phyloP scores from a whole-genome alignment of 768 basidiomycete species.

The Auriculariales sp. region DNA sequence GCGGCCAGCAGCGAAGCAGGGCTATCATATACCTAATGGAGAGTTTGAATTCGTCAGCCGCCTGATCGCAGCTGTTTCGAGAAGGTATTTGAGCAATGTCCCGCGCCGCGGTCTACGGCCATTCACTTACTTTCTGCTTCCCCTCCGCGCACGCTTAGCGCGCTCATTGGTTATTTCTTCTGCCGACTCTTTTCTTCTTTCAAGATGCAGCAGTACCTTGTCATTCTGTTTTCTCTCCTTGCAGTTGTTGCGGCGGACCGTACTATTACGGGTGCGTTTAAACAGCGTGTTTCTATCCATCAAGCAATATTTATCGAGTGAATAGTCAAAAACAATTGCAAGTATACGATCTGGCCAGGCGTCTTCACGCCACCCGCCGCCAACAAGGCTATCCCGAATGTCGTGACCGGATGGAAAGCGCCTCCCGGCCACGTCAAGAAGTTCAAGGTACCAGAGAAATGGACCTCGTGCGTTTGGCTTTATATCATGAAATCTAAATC shows the following conservation, averaged over 20 bases:
- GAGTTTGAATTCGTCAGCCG: too few relatives aligned
- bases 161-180: not conserved
- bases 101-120: too few relatives aligned
- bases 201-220: not conserved
- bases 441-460: slow-evolving; percentile 11
- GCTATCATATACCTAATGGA: too few relatives aligned
- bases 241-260: not conserved
- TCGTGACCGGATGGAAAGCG: slow-evolving; percentile 11
- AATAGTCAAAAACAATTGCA: not conserved
- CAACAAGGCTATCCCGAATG: not conserved
- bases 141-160: too few relatives aligned
- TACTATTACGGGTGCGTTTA: not conserved
- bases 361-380: slow-evolving; percentile 8
- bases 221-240: not conserved
- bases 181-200: not conserved
- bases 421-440: slow-evolving; percentile 3
- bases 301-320: not conserved
- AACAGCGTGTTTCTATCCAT: not conserved
- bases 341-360: slow-evolving; percentile 3
- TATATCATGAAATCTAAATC: too few relatives aligned
- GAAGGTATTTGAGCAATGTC: too few relatives aligned
- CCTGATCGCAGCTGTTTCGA: too few relatives aligned
- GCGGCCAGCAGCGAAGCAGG: too few relatives aligned
- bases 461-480: too few relatives aligned
- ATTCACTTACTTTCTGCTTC: too few relatives aligned